Conservation (phyloP, 768 basidiomycete genomes). For the Cyathus striatus region DNA sequence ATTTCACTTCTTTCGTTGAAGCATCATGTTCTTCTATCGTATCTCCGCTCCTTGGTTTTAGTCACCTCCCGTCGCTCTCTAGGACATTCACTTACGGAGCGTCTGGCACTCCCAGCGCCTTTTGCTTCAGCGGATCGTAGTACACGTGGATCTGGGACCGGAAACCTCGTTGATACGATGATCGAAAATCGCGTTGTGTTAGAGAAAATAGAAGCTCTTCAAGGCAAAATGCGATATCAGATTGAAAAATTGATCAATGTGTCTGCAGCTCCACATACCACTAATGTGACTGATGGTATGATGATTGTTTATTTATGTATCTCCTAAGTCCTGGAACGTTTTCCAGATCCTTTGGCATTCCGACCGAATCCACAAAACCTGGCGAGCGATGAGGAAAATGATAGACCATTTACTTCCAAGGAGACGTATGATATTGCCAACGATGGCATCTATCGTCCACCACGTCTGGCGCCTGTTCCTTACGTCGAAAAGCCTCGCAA, state of each 20-base stretch:
- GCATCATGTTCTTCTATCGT: constrained; percentile 77
- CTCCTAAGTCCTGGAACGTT: not conserved
- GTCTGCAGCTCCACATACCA: constrained; percentile 56
- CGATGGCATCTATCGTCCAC: constrained; percentile 74
- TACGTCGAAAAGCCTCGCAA: constrained; percentile 54
- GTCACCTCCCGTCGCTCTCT: constrained; percentile 64
- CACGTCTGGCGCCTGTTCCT: constrained; percentile 84
- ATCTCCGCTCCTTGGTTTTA: constrained; percentile 79
- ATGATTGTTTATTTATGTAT: constrained; percentile 3
- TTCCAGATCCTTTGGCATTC: constrained; percentile 84
- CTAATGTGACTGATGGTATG: constrained; percentile 55
- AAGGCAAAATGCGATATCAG: constrained; percentile 88
- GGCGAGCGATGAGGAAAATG: constrained; percentile 32
- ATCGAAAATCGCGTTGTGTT: constrained; percentile 78
- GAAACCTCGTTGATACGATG: constrained; percentile 77
- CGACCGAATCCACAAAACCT: constrained; percentile 84
- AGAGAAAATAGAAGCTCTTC: constrained; percentile 84
- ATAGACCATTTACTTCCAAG: constrained; percentile 21
- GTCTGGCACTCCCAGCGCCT: constrained; percentile 40
- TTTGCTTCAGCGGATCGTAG: constrained; percentile 52
- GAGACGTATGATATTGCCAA: constrained; percentile 4
- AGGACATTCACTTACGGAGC: constrained; percentile 55
- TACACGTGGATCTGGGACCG: constrained; percentile 51
- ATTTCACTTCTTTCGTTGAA: constrained; percentile 90
- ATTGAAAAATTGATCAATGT: constrained; percentile 88